A percentile compares a stretch with the other conserved stretches of the same genome.
phyloP scores from a whole-genome alignment of 2,329 filamentous ascomycete genomes.

The Trichoderma simmonsii region DNA sequence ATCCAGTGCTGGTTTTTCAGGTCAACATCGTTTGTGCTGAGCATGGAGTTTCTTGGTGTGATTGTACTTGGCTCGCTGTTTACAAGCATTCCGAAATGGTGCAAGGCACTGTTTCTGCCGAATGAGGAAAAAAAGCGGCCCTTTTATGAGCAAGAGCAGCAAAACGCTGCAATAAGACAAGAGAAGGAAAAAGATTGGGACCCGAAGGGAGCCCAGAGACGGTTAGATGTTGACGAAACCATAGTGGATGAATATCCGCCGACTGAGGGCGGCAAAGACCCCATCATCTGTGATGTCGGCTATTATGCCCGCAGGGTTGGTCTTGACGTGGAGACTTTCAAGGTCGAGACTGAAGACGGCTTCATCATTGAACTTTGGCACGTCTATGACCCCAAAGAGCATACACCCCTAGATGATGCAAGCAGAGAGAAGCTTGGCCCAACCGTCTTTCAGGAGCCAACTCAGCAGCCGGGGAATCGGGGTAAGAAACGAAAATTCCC shows the following conservation, averaged over 20 bases:
- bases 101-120: constrained; percentile 51
- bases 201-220: constrained; percentile 38
- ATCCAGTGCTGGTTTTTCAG: constrained; percentile 66
- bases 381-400: constrained; percentile 78
- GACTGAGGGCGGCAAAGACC: constrained; percentile 77
- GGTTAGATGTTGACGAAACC: constrained; percentile 39
- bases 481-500: constrained; percentile 65
- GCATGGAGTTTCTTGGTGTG: constrained; percentile 69
- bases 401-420: constrained; percentile 51
- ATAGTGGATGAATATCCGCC: constrained; percentile 61
- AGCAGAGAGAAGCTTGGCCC: constrained; percentile 54
- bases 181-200: constrained; percentile 63
- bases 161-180: constrained; percentile 53
- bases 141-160: constrained; percentile 70
- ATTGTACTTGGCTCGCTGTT: constrained; percentile 74
- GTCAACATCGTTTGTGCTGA: constrained; percentile 69
- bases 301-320: constrained; percentile 89
- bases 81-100: constrained; percentile 57
- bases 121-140: constrained; percentile 60
- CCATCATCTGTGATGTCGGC: constrained; percentile 70
- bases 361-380: constrained; percentile 90
- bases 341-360: constrained; percentile 90
- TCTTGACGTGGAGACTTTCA: constrained; percentile 76
- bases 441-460: constrained; percentile 53
- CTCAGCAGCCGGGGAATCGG: constrained; percentile 36